A percentile compares a stretch with the other conserved stretches of the same genome.
Conservation (phyloP, 225 moss, liverwort and hornwort genomes). For the Pleurozium schreberi region DNA sequence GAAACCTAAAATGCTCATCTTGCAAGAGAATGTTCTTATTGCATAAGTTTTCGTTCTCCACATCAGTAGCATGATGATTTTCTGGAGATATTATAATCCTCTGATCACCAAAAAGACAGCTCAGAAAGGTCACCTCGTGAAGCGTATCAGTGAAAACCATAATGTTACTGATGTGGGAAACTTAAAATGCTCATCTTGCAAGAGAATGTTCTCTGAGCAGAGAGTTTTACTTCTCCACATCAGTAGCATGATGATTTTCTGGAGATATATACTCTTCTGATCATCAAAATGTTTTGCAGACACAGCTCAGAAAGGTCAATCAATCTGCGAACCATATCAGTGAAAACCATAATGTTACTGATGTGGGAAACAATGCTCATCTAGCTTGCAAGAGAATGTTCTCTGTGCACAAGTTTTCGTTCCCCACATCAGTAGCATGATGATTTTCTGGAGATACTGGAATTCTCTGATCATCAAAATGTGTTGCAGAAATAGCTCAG, state of each 20-base stretch:
- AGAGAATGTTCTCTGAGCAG: neutral
- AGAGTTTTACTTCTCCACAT: neutral
- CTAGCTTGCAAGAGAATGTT: neutral
- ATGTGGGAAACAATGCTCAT: too few species aligned
- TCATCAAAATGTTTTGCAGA: too few species aligned
- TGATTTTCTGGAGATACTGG: neutral
- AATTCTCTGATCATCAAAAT: too few species aligned
- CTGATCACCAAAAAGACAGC: neutral
- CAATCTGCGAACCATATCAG: neutral
- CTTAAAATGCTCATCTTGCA: neutral
- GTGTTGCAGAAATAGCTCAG: neutral
- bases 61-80: slow-evolving; percentile 2
- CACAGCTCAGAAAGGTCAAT: neutral
- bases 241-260: neutral
- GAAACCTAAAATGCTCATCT: neutral
- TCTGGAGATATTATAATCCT: neutral
- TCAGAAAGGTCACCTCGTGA: neutral
- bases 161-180: neutral
- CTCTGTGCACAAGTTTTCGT: neutral
- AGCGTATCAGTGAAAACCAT: neutral
- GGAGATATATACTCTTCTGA: neutral
- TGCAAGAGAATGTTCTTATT: too few species aligned
- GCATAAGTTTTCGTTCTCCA: too few species aligned
- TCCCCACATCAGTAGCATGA: neutral
- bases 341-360: too few species aligned